Evolutionary conservation across 257 asterid genomes (phyloP).

Genomic region (Solanum ossicruentum): DNA sequence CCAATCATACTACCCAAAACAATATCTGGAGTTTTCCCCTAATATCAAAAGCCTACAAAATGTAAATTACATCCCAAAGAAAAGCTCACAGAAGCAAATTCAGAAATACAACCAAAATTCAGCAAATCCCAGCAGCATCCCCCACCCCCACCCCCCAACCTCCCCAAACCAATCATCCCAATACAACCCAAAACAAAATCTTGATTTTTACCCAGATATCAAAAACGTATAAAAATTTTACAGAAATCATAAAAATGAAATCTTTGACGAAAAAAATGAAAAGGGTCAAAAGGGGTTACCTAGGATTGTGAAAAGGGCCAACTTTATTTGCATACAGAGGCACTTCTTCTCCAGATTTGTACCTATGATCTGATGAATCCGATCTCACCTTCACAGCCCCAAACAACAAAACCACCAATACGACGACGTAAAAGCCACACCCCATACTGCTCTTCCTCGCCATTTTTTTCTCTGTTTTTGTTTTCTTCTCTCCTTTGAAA

Average conservation of each 20-base stretch:
- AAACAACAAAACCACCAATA: background rate
- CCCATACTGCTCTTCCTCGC: background rate
- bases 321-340: slow-evolving; percentile 33
- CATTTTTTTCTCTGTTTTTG: background rate
- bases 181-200: background rate
- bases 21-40: background rate
- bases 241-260: background rate
- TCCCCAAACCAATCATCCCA: background rate
- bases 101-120: background rate
- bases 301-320: slow-evolving; percentile 32
- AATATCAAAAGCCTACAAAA: background rate
- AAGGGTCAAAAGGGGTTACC: slow-evolving; percentile 7
- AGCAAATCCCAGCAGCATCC: background rate
- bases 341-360: slow-evolving; percentile 16
- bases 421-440: slow-evolving; percentile 3
- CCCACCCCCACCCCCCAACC: too few species aligned
- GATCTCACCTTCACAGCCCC: slow-evolving; percentile 10
- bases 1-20: background rate
- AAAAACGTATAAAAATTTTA: background rate
- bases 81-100: background rate
- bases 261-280: background rate
- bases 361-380: slow-evolving; percentile 26
- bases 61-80: background rate
- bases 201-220: background rate
- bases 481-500: background rate